Conservation (phyloP, 129 eudicot genomes). For the Dittrichia graveolens region DNA sequence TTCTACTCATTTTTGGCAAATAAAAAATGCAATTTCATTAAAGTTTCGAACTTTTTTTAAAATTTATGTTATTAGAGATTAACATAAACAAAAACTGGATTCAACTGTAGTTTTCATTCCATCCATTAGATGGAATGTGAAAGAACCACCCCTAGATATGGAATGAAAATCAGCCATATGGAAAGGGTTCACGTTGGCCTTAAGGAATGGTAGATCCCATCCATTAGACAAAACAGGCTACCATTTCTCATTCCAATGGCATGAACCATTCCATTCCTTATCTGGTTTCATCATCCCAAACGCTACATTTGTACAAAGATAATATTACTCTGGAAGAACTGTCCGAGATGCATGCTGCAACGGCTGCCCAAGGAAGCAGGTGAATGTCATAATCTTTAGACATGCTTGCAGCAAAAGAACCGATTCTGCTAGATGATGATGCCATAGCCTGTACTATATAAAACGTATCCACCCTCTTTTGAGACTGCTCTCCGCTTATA, state of each 20-base stretch:
- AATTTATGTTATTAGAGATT: background rate
- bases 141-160: slow-evolving; percentile 6
- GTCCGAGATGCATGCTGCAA: slow-evolving; percentile 91
- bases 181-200: slow-evolving; percentile 1
- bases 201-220: background rate
- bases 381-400: slow-evolving; percentile 91
- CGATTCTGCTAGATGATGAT: slow-evolving; percentile 83
- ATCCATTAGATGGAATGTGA: background rate
- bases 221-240: background rate
- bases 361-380: slow-evolving; percentile 97
- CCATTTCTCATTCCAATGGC: background rate
- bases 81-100: background rate
- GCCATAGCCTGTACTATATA: slow-evolving; percentile 92
- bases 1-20: slow-evolving; percentile 3
- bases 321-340: slow-evolving; percentile 58
- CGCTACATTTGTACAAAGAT: slow-evolving; percentile 18
- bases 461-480: slow-evolving; percentile 66
- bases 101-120: slow-evolving; percentile 4
- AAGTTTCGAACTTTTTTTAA: background rate
- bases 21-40: background rate
- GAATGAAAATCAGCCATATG: background rate
- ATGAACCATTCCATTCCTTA: background rate
- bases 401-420: slow-evolving; percentile 80
- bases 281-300: background rate
- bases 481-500: slow-evolving; percentile 46